Base-by-base conservation (phyloP, 2,329 filamentous ascomycete genomes). In the Penicillium griseofulvum region DNA sequence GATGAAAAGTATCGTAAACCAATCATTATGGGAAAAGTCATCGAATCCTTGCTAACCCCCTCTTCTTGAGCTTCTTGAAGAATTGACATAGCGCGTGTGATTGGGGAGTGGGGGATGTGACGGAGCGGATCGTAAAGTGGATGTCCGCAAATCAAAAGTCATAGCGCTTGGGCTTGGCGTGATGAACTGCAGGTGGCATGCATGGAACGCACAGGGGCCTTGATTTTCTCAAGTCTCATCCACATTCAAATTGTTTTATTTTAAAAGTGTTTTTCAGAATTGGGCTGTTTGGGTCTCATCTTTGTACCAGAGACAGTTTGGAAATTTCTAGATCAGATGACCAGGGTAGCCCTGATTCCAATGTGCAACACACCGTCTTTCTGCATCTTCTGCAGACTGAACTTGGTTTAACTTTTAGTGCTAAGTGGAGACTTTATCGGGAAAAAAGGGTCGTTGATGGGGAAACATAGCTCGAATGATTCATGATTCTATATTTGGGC, bases 31-130 rank as follows among this genome's bases (percentile, higher is more conserved):
- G 5, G n/a, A 12, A 19, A 29, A 10, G 34, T n/a, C 22, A 4
- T 4, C 17, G 12, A 38, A 36, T 48, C 41, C 54, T 48, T 37
- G 54, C 49, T 52, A 55, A 54, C 54, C 52, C 53, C 56, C 52
- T 58, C 58, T 42, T 49, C 39, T 14, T 14, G 42, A 33, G 24
- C 26, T 59, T 60, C 59, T 63, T 60, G 58, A 65, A 57, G 50
- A 56, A 44, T 19, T 24, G 42, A 34, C 29, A 39, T 48, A 37
- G 26, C 22, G 33, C 24, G 37, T 54, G 51, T 65, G 62, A 65
- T 65, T 65, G 63, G 63, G 19, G 44, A 36, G 16, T 5, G 36
- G 39, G 17, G 28, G 57, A 63, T 63, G 62, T 63, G 63, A 65
- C 53, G 47, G 52, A 54, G 62, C 57, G 63, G 62, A 63, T 59